These are phyloP conservation scores for Quercus glauca DNA, from an alignment of 306 rosid species.

Conservation along the genomic window DNA sequence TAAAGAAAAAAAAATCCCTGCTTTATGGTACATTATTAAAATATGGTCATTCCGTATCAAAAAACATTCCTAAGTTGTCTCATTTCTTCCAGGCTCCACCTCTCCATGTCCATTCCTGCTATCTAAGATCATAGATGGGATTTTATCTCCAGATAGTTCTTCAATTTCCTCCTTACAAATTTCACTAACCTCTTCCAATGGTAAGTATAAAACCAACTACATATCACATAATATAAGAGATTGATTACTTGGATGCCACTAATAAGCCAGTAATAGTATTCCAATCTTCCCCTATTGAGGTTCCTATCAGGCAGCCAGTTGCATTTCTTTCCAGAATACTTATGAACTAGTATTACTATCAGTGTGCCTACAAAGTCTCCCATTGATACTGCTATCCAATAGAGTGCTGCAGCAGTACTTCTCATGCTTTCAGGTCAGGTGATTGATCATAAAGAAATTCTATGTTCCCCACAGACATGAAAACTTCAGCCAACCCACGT, in stretches of 20 bases:
- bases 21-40: too few species aligned
- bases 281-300: constrained; percentile 70
- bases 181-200: constrained; percentile 48
- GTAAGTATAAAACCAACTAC: constrained; percentile 59
- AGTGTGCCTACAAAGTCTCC: constrained; percentile 62
- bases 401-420: constrained; percentile 64
- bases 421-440: constrained; percentile 86
- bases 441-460: constrained; percentile 80
- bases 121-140: background rate
- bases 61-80: background rate
- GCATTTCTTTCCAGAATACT: constrained; percentile 30
- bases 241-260: constrained; percentile 63
- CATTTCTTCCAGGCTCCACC: background rate
- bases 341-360: constrained; percentile 54
- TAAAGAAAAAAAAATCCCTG: too few species aligned
- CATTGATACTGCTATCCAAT: constrained; percentile 47
- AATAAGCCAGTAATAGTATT: constrained; percentile 57
- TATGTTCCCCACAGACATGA: constrained; percentile 71
- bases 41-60: too few species aligned
- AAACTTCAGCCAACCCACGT: constrained; percentile 63
- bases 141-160: constrained; percentile 17
- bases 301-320: constrained; percentile 86
- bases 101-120: constrained; percentile 9
- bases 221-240: constrained; percentile 45
- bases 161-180: constrained; percentile 26